phyloP scores from a whole-genome alignment of 2,329 filamentous ascomycete genomes.

The Neoarthrinium moseri region DNA sequence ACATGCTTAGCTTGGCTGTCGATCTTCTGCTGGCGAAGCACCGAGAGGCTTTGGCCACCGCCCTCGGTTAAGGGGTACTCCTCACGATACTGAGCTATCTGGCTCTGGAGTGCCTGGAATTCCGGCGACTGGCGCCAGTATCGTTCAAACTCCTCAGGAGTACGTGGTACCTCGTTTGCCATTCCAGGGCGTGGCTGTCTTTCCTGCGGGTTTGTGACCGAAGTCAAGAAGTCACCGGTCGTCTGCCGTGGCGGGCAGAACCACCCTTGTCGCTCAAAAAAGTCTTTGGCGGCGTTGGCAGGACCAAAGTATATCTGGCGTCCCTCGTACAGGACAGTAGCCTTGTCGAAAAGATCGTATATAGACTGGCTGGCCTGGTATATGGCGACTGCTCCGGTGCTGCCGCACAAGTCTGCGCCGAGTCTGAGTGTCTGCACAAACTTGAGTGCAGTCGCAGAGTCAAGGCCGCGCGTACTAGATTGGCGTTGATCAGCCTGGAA shows the following conservation, averaged over 20 bases:
- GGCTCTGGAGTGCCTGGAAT: conserved; percentile 37
- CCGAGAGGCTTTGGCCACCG: conserved; percentile 34
- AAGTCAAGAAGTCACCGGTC: conserved; percentile 68
- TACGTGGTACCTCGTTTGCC: conserved; percentile 62
- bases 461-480: conserved; percentile 63
- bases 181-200: conserved; percentile 54
- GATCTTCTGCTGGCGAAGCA: conserved; percentile 47
- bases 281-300: conserved; percentile 55
- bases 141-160: conserved; percentile 65
- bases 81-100: conserved; percentile 51
- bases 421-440: conserved; percentile 68
- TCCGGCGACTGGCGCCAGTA: conserved; percentile 46
- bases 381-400: conserved; percentile 65
- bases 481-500: not conserved
- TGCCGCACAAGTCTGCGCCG: conserved; percentile 61
- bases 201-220: conserved; percentile 64
- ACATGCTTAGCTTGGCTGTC: conserved; percentile 50
- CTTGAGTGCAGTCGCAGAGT: conserved; percentile 71
- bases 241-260: conserved; percentile 66
- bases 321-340: conserved; percentile 65
- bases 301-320: conserved; percentile 69
- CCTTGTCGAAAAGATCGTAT: conserved; percentile 12
- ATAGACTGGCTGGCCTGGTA: conserved; percentile 50
- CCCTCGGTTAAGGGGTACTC: conserved; percentile 42
- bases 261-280: conserved; percentile 70